Conservation (phyloP, 345 rosid species). For the Populus euphratica region DNA sequence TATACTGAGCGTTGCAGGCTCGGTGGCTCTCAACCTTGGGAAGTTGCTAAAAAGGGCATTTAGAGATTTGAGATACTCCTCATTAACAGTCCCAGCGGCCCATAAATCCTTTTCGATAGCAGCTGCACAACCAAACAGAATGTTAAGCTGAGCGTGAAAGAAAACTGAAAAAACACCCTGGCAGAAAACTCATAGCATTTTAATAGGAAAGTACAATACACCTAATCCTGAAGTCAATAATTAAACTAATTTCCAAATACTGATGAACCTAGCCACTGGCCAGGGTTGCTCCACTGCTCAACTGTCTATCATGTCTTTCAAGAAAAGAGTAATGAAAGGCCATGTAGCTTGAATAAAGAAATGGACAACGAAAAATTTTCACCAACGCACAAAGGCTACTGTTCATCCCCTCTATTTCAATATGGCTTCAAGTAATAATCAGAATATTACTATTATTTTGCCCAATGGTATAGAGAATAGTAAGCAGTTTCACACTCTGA, state of each 20-base stretch:
- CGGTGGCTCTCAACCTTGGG: slow-evolving; percentile 95
- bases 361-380: neutral
- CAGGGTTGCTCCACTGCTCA: neutral
- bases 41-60: slow-evolving; percentile 89
- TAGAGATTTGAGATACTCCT: slow-evolving; percentile 89
- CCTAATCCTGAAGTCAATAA: slow-evolving; percentile 2
- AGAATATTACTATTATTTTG: neutral
- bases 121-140: slow-evolving; percentile 52
- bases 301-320: neutral
- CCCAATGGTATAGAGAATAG: neutral
- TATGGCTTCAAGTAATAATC: neutral
- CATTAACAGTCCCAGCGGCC: slow-evolving; percentile 95
- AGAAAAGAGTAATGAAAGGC: neutral
- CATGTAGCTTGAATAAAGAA: slow-evolving; percentile 4
- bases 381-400: neutral
- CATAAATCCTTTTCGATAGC: slow-evolving; percentile 97
- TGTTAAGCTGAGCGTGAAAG: neutral
- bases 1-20: slow-evolving; percentile 95
- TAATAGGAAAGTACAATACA: neutral
- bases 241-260: neutral
- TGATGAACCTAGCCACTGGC: neutral
- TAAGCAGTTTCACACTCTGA: neutral
- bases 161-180: neutral
- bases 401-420: neutral
- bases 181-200: neutral